A percentile compares a stretch with the other conserved stretches of the same genome.
Conservation (phyloP, 345 rosid genomes). For the Ceriops decandra region DNA sequence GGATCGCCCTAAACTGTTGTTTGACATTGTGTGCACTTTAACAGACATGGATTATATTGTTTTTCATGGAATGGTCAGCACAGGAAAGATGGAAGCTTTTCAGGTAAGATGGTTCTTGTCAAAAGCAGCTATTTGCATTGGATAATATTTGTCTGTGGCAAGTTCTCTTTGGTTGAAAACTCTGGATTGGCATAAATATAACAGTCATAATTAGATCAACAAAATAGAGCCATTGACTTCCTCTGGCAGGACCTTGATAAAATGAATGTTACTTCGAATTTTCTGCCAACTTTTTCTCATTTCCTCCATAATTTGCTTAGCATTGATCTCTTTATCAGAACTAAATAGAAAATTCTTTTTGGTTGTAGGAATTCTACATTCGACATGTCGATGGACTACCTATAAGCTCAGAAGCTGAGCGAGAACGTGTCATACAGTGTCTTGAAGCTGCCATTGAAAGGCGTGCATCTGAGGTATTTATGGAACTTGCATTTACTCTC, state of each 20-base stretch:
- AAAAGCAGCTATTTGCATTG: neutral
- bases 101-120: slow-evolving; percentile 49
- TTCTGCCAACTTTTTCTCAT: neutral
- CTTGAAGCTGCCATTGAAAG: slow-evolving; percentile 64
- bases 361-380: slow-evolving; percentile 57
- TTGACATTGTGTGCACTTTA: slow-evolving; percentile 81
- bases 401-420: slow-evolving; percentile 49
- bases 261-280: too few species aligned
- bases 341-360: slow-evolving; percentile 11
- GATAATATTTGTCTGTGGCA: neutral
- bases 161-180: neutral
- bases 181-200: neutral
- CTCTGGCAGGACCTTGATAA: neutral
- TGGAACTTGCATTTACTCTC: neutral
- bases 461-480: slow-evolving; percentile 39
- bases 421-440: slow-evolving; percentile 46
- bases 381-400: slow-evolving; percentile 63
- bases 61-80: slow-evolving; percentile 80
- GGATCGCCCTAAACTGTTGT: slow-evolving; percentile 80
- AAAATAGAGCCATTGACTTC: neutral
- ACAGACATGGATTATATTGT: slow-evolving; percentile 95
- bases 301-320: neutral
- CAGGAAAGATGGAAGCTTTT: slow-evolving; percentile 65
- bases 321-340: neutral
- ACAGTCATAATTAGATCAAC: neutral